A percentile compares a stretch with the other conserved stretches of the same genome.
These are phyloP conservation scores for Ascoidea asiatica DNA, from an alignment of 805 yeast species.

Conservation along the genomic window DNA sequence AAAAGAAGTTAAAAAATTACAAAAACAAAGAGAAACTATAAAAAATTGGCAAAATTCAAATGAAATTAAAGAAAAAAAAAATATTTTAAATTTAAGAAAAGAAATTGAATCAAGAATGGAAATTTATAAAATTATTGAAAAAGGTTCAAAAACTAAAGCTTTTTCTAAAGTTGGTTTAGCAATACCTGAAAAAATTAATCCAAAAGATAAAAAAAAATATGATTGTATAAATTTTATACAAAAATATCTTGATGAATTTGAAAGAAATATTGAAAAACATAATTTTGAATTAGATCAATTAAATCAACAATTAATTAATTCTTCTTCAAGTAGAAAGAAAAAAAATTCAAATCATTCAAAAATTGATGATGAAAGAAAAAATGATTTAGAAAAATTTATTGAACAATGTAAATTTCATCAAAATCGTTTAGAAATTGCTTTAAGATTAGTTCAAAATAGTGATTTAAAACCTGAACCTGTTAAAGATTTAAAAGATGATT, in stretches of 20 bases:
- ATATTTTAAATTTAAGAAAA: conserved; percentile 56
- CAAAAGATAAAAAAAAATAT: conserved; percentile 39
- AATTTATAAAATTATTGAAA: conserved; percentile 85
- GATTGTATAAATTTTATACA: conserved; percentile 25
- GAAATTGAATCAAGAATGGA: conserved; percentile 77
- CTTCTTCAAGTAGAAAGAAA: conserved; percentile 29
- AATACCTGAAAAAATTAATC: conserved; percentile 51
- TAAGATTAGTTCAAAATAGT: conserved; percentile 69
- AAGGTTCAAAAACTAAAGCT: conserved; percentile 84
- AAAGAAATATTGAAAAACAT: conserved; percentile 62
- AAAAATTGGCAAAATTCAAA: conserved; percentile 87
- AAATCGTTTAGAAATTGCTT: conserved; percentile 60
- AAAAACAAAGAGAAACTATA: conserved; percentile 84
- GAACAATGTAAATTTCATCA: conserved; percentile 75
- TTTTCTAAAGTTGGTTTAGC: conserved; percentile 85
- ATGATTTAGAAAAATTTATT: conserved; percentile 46
- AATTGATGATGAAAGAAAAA: conserved; percentile 37
- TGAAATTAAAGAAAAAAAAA: conserved; percentile 78
- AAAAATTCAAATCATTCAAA: conserved; percentile 27
- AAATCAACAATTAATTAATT: conserved; percentile 25
- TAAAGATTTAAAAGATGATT: conserved; percentile 72
- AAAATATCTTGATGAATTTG: conserved; percentile 65
- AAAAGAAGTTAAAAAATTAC: conserved; percentile 87
- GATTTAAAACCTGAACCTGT: conserved; percentile 67
- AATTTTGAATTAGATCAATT: conserved; percentile 49